A percentile compares a stretch with the other conserved stretches of the same genome.
These are phyloP conservation scores for Quillaja saponaria DNA, from an alignment of 306 rosid species.

Conservation along the genomic window DNA sequence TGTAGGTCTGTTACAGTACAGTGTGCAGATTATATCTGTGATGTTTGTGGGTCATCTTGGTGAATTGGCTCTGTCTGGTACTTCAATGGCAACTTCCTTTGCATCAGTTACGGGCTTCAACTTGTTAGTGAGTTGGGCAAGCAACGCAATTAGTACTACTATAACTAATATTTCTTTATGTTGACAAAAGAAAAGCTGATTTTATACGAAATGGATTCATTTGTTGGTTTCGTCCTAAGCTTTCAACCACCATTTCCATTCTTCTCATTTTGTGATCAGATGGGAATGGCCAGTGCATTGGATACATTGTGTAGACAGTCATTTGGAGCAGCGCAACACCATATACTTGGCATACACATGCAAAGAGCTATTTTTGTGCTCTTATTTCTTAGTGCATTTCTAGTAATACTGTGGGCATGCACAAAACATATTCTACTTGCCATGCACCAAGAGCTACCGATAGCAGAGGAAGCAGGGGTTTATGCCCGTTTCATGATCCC, in stretches of 20 bases:
- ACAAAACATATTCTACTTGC: conserved; percentile 34
- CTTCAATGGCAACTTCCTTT: conserved; percentile 36
- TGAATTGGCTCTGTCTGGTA: conserved; percentile 36
- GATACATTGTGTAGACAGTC: conserved; percentile 41
- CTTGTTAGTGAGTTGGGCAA: conserved; percentile 27
- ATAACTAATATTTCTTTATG: too few species aligned
- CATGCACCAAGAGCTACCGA: conserved; percentile 41
- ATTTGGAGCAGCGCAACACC: conserved; percentile 33
- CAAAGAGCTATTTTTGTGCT: conserved; percentile 28
- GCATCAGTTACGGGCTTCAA: conserved; percentile 34
- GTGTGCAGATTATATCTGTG: conserved; percentile 32
- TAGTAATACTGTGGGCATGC: conserved; percentile 22
- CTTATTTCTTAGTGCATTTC: neutral
- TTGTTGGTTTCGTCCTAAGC: too few species aligned
- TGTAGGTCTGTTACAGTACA: conserved; percentile 27
- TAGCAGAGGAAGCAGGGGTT: conserved; percentile 45
- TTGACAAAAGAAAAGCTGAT: too few species aligned
- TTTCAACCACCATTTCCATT: too few species aligned
- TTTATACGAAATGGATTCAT: too few species aligned
- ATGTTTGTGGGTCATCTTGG: conserved; percentile 44
- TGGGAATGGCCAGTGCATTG: conserved; percentile 37
- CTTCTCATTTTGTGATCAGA: conserved; percentile 8
- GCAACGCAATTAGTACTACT: too few species aligned
- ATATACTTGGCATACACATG: conserved; percentile 36
- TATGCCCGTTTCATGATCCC: conserved; percentile 44